phyloP scores from a whole-genome alignment of 306 rosid genomes.

The Prunus mongolica region DNA sequence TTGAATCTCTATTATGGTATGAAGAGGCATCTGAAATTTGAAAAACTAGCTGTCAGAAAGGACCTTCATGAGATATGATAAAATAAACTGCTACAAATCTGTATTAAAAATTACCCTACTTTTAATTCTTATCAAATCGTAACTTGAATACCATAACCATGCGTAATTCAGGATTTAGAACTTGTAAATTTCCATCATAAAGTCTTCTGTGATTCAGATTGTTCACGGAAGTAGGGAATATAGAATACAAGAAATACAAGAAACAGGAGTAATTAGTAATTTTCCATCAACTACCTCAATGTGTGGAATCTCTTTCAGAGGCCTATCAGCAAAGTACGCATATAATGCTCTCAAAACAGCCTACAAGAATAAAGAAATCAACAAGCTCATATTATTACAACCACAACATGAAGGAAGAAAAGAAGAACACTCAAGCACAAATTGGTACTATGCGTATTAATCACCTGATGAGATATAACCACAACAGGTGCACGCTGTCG shows the following conservation, averaged over 20 bases:
- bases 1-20: constrained; percentile 95
- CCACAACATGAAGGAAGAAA: not conserved
- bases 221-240: not conserved
- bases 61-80: not conserved
- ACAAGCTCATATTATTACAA: constrained; percentile 15
- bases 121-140: not conserved
- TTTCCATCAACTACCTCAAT: constrained; percentile 62
- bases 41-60: not conserved
- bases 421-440: constrained; percentile 1
- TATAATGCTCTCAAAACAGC: constrained; percentile 97
- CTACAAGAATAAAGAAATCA: constrained; percentile 38
- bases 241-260: not conserved
- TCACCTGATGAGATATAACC: constrained; percentile 98
- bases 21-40: constrained; percentile 80
- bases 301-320: constrained; percentile 90
- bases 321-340: constrained; percentile 97
- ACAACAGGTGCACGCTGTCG: constrained; percentile 98
- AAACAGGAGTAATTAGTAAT: not conserved
- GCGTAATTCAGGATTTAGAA: not conserved
- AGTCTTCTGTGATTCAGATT: not conserved
- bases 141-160: not conserved
- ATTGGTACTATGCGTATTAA: constrained; percentile 24
- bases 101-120: constrained; percentile 1
- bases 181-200: not conserved
- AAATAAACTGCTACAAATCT: not conserved